These are phyloP conservation scores for Chalciporus piperatus DNA, from an alignment of 768 basidiomycete genomes.

Conservation along the genomic window DNA sequence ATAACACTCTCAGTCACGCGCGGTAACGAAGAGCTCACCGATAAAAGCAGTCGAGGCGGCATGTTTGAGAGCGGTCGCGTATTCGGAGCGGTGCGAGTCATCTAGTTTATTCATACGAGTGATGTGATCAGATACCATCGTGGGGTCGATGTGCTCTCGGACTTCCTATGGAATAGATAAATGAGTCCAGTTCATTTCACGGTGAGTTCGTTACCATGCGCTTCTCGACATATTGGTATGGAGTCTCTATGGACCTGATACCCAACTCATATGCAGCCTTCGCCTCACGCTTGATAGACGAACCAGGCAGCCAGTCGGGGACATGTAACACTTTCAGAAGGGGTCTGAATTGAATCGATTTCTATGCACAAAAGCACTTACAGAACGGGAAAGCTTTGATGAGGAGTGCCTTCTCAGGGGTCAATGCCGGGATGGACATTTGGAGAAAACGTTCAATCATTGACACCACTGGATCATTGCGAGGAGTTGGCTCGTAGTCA, in stretches of 20 bases:
- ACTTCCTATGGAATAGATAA: neutral
- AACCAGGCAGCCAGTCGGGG: slow-evolving; percentile 40
- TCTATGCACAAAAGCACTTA: neutral
- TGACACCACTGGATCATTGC: slow-evolving; percentile 10
- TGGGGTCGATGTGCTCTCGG: neutral
- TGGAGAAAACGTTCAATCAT: neutral
- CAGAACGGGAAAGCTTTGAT: slow-evolving; percentile 14
- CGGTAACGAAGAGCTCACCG: slow-evolving; percentile 1
- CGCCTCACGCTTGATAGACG: slow-evolving; percentile 35
- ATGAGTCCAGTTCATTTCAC: neutral
- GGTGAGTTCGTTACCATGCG: slow-evolving; percentile 22
- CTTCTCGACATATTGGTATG: slow-evolving; percentile 23
- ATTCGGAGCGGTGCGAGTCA: neutral
- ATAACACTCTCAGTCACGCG: neutral
- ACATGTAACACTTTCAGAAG: slow-evolving; percentile 3
- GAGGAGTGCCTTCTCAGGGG: slow-evolving; percentile 2
- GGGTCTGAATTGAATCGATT: neutral
- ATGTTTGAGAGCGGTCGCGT: no score
- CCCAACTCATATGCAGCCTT: neutral
- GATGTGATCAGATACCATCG: slow-evolving; percentile 16
- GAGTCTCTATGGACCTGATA: slow-evolving; percentile 9
- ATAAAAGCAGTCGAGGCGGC: slow-evolving; percentile 9
- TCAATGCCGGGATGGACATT: neutral
- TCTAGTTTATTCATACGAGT: slow-evolving; percentile 17
- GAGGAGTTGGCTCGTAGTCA: slow-evolving; percentile 13